These are phyloP conservation scores for Chlamydomonas sp. DNA, from an alignment of 139 green algal species.

Conservation along the genomic window DNA sequence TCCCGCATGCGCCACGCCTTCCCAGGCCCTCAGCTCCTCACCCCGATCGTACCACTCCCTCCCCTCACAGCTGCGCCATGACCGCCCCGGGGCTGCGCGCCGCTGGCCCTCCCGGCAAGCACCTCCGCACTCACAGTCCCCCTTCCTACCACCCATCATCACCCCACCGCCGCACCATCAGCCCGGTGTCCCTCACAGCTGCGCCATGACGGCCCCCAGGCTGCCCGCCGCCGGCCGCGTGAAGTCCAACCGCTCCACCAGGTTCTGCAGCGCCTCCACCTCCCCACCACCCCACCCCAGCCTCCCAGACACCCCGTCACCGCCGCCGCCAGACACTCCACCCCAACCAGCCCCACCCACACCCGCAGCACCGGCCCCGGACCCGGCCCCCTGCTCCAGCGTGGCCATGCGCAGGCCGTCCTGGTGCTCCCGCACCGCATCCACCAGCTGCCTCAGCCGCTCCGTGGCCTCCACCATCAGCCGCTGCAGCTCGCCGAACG, in stretches of 20 bases:
- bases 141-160: too few species aligned
- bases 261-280: slow-evolving; percentile 35
- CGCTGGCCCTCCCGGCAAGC: too few species aligned
- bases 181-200: too few species aligned
- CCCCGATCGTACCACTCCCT: too few species aligned
- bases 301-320: neutral
- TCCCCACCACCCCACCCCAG: slow-evolving; percentile 1
- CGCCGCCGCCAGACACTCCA: neutral
- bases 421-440: neutral
- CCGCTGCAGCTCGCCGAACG: slow-evolving; percentile 22
- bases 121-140: too few species aligned
- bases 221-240: slow-evolving; percentile 1
- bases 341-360: neutral
- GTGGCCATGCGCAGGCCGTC: neutral
- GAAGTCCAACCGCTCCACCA: slow-evolving; percentile 31
- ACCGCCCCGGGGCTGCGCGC: slow-evolving; percentile 12
- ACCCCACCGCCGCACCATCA: too few species aligned
- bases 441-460: slow-evolving; percentile 5
- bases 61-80: slow-evolving; percentile 6
- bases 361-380: neutral
- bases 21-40: too few species aligned
- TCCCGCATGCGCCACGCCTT: too few species aligned
- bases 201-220: slow-evolving; percentile 29
- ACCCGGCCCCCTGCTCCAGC: too few species aligned
- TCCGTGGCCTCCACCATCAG: slow-evolving; percentile 11